Percentiles rank a stretch among this genome's conserved stretches.
Evolutionary conservation across 2,329 filamentous ascomycete species (phyloP).

Genomic region (Fusarium albosuccineum): DNA sequence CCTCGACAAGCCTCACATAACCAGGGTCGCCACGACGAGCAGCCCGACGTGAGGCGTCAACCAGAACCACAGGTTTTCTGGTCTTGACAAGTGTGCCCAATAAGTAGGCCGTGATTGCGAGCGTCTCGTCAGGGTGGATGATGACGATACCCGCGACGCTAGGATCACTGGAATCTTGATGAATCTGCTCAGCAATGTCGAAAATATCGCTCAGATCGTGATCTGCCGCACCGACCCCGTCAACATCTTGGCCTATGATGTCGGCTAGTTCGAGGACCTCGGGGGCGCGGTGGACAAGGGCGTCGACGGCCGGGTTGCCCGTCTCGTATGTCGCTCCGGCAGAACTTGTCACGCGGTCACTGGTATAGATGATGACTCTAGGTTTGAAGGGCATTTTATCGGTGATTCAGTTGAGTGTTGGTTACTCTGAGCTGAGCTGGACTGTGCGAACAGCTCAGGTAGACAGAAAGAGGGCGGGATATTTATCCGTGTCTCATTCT

Average conservation of each 20-base stretch:
- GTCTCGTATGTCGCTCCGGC: slow-evolving; percentile 57
- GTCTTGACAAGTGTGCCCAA: slow-evolving; percentile 66
- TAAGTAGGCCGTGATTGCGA: slow-evolving; percentile 73
- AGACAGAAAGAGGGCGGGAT: neutral
- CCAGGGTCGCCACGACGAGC: slow-evolving; percentile 68
- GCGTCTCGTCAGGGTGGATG: slow-evolving; percentile 73
- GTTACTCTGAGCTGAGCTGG: neutral
- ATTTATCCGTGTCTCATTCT: neutral
- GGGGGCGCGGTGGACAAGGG: neutral
- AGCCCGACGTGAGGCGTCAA: slow-evolving; percentile 71
- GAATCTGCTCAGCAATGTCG: no score
- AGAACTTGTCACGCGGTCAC: slow-evolving; percentile 69
- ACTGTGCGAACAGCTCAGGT: neutral
- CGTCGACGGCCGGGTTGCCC: neutral
- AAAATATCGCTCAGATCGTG: no score
- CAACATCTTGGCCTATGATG: no score
- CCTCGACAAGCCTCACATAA: slow-evolving; percentile 69
- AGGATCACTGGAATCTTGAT: no score
- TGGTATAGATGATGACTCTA: slow-evolving; percentile 66
- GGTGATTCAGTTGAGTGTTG: neutral
- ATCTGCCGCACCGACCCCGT: no score
- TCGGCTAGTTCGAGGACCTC: no score
- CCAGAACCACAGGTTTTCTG: slow-evolving; percentile 68
- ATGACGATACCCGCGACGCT: slow-evolving; percentile 63
- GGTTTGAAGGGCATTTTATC: slow-evolving; percentile 44